Evolutionary conservation across 2,329 filamentous ascomycete genomes (phyloP).

Genomic region (Talaromyces sp.): DNA sequence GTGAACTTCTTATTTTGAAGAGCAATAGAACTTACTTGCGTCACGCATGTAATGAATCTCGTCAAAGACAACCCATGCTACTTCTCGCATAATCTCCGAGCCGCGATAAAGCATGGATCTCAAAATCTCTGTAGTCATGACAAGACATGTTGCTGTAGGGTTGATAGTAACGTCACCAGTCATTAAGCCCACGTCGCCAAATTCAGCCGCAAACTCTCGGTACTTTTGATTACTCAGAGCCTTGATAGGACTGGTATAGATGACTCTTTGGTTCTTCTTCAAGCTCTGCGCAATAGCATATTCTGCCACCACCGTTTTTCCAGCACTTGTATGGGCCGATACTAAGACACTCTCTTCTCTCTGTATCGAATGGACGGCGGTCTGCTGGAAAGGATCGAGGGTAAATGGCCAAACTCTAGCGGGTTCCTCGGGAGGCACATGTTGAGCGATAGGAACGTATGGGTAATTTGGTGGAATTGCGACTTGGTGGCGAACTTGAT

Average conservation of each 20-base stretch:
- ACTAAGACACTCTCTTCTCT: constrained; percentile 94
- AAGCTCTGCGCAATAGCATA: constrained; percentile 97
- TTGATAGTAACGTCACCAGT: constrained; percentile 99
- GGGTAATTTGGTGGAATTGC: constrained; percentile 90
- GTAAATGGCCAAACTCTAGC: constrained; percentile 83
- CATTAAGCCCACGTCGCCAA: constrained; percentile 96
- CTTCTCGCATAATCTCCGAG: constrained; percentile 98
- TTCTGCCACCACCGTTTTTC: constrained; percentile 97
- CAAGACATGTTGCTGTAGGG: constrained; percentile 91
- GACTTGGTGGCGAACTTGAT: constrained; percentile 98
- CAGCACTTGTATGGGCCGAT: constrained; percentile 93
- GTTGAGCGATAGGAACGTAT: constrained; percentile 90
- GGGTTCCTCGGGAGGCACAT: constrained; percentile 82
- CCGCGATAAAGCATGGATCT: constrained; percentile 97
- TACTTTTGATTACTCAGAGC: constrained; percentile 98
- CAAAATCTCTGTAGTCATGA: constrained; percentile 99
- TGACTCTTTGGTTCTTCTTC: constrained; percentile 95
- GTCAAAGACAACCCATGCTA: constrained; percentile 97
- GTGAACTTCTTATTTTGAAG: neutral
- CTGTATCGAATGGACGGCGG: constrained; percentile 92
- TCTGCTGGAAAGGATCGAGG: constrained; percentile 93
- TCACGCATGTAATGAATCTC: constrained; percentile 99
- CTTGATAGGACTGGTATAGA: constrained; percentile 99
- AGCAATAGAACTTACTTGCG: constrained; percentile 51
- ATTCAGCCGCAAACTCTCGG: constrained; percentile 89